Evolutionary conservation across 2,329 filamentous ascomycete species (phyloP), one percentile per base, ranked within the genome.

Genomic region (Keithomyces neogunnii): DNA sequence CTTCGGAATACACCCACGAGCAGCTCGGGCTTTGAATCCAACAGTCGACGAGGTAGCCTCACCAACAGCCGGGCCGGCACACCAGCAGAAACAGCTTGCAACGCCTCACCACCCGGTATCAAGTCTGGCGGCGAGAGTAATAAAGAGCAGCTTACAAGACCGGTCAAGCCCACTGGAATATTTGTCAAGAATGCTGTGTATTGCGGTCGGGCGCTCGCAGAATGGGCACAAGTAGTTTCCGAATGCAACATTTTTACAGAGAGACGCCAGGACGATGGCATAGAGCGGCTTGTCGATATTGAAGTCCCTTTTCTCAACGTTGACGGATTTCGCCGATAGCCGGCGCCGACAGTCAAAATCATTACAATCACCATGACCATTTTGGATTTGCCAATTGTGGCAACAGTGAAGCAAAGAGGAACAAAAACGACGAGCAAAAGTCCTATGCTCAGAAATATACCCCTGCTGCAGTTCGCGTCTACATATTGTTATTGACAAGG

Each of bases 231-330:
- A 19, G 79, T 92, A 26, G 81, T 90, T 13, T 79, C 80, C 51
- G 88, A 93, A 64, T 89, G 84, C 70, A 89, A 91, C 68, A 88
- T 82, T 61, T 93, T 92, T 66, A 81, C 89, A 33, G 87, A 92
- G 53, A 76, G 88, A 45, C 78, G 88, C 50, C 82, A 83, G 48
- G 81, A 82, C 45, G 88, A 93, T 63, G 88, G 88, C 44, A 80
- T 90, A 8, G 75, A 80, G 2, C 72, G 73, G 0, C 77, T 89
- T 53, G 74, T 72, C 57, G 81, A 84, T 43, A 82, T 92, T 42
- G 88, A 92, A 66, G 69, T 74, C 3, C 72, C 70, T 1, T 59
- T 65, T 19, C 65, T 74, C 3, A 64, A 63, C 11, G 65, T 73
- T 2, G 71, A 74, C 49, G 69, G 69, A 10, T 71, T 73, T 55